Percentiles rank a stretch among this genome's conserved stretches.
Conservation (phyloP, 2,329 filamentous ascomycete genomes). For the Alternaria conjuncta region DNA sequence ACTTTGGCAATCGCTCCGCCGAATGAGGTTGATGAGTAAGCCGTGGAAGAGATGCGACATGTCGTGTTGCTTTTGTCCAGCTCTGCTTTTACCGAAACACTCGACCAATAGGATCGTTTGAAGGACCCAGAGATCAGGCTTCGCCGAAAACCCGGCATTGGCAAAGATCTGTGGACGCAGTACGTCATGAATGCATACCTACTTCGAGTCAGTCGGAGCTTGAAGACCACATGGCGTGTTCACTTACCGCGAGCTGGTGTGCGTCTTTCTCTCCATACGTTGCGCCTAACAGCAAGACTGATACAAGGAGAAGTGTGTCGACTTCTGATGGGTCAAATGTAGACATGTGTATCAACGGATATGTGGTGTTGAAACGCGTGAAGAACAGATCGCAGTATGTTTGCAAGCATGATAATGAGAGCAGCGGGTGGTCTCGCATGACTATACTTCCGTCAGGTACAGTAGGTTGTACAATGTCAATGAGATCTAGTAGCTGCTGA, state of each 20-base stretch:
- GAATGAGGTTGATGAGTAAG: conserved; percentile 61
- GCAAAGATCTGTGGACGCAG: conserved; percentile 66
- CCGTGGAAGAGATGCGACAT: conserved; percentile 67
- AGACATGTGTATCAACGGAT: conserved; percentile 65
- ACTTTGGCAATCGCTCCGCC: conserved; percentile 60
- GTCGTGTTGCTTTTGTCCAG: conserved; percentile 68
- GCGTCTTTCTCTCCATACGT: conserved; percentile 66
- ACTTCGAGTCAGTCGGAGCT: not conserved
- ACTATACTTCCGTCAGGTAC: conserved; percentile 57
- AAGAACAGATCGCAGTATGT: conserved; percentile 67
- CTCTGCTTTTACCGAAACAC: conserved; percentile 69
- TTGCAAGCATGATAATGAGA: conserved; percentile 61
- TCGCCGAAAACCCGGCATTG: conserved; percentile 62
- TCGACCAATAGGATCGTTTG: conserved; percentile 68
- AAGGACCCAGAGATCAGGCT: conserved; percentile 66
- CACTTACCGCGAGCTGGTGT: conserved; percentile 61
- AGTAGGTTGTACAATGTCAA: conserved; percentile 58
- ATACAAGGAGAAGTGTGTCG: conserved; percentile 61
- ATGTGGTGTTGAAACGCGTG: conserved; percentile 65
- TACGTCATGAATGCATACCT: conserved; percentile 66
- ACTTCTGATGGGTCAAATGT: conserved; percentile 61
- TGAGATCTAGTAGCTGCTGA: conserved; percentile 56
- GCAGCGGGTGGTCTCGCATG: conserved; percentile 58
- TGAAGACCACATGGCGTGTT: conserved; percentile 7
- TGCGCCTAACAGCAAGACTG: conserved; percentile 65